Base-by-base conservation (phyloP, 78 protist species). In the Cavenderia fasciculata region DNA sequence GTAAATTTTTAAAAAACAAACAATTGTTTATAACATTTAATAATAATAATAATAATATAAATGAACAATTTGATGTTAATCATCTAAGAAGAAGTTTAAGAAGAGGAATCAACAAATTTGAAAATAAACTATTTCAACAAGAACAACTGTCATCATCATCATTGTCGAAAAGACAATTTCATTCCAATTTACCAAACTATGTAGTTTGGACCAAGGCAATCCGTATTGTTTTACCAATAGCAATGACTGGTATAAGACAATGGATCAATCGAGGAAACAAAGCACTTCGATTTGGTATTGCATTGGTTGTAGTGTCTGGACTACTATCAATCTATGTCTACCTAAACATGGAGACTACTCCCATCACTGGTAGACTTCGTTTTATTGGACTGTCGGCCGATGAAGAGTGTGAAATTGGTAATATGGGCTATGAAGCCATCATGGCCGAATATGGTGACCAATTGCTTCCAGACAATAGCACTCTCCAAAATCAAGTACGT, bases 331-430 rank as follows among this genome's bases (percentile, higher is more conserved):
- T 51, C 14, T 79, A 79, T 68, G 34, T 79, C 23, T 56, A 11
- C 1, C n/a, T 79, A 0, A 79, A 79, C 29, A 52, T 68, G 41
- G 89, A 79, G 33, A 19, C 27, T 36, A 77, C 70, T 34, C 89
- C 89, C 2, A 33, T 79, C 21, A 79, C 89, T 41, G 77, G 77
- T 54, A 31, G 89, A 23, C n/a, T 69, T 54, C 25, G 89, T 27
- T 6, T 79, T 5, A 33, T 79, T 21, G 61, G 71, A 2, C 59
- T 66, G 2, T 31, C 76, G 5, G 27, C 23, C 7, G 49, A 65
- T 5, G 89, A 79, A 12, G 89, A 79, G 23, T 40, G 59, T 4
- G 89, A 79, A 7, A 3, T 79, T 8, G 61, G 74, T 54, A 29
- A 79, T 1, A 65, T 79, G 43, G 77, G 78, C 6, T 68, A 79